Evolutionary conservation across 352 stramenopile species (phyloP).

Genomic region (Phytophthora palmivora): DNA sequence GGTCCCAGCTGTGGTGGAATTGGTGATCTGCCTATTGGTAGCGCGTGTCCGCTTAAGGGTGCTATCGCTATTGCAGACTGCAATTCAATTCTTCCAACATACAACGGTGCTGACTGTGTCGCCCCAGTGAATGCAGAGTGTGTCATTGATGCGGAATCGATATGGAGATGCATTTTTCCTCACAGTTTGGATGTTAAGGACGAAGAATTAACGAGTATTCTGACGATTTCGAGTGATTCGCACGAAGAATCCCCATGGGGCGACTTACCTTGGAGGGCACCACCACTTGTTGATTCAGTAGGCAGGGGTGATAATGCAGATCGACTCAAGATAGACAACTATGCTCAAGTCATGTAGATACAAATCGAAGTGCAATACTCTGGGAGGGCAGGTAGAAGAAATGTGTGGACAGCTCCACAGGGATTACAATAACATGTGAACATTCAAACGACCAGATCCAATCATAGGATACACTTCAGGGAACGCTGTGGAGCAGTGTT

Average conservation of each 20-base stretch:
- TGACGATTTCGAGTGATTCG: conserved; percentile 15
- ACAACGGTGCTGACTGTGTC: conserved; percentile 43
- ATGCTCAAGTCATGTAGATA: no score
- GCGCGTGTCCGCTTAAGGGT: conserved; percentile 47
- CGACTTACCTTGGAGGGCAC: conserved; percentile 34
- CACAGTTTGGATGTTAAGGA: not conserved
- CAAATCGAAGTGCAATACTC: no score
- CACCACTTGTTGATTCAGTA: conserved; percentile 15
- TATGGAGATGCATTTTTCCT: conserved; percentile 42
- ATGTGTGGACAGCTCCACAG: no score
- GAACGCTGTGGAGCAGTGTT: no score
- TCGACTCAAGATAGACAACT: no score
- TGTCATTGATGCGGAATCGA: conserved; percentile 31
- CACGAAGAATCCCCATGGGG: conserved; percentile 26
- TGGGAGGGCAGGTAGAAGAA: no score
- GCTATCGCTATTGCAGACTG: conserved; percentile 45
- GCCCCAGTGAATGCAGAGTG: conserved; percentile 39
- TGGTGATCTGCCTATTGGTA: conserved; percentile 37
- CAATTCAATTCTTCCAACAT: conserved; percentile 45
- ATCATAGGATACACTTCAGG: no score
- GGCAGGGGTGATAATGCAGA: no score
- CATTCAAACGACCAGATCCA: no score
- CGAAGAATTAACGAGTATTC: conserved; percentile 12
- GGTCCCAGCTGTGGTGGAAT: conserved; percentile 52
- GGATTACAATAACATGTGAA: no score